These are phyloP conservation scores for Ustilago esculenta DNA, from an alignment of 1,284 basidiomycete genomes.

Conservation along the genomic window DNA sequence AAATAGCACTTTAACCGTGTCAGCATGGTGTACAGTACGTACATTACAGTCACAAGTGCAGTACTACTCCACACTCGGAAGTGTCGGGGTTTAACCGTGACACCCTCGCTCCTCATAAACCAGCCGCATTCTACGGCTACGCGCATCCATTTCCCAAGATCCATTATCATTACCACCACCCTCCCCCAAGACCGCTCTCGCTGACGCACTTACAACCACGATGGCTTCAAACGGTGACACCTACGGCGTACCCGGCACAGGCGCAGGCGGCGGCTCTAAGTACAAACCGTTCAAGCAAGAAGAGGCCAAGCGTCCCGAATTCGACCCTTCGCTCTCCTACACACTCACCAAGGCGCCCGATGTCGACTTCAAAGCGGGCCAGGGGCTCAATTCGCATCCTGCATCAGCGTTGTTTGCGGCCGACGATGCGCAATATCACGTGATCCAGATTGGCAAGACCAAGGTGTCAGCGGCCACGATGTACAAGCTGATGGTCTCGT, in stretches of 20 bases:
- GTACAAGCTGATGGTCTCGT: constrained; percentile 58
- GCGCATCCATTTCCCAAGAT: no score
- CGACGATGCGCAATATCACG: constrained; percentile 38
- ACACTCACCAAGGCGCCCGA: constrained; percentile 38
- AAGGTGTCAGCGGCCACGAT: constrained; percentile 34
- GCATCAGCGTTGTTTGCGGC: constrained; percentile 14
- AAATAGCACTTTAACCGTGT: no score
- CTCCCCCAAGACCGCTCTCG: neutral
- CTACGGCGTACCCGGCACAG: constrained; percentile 40
- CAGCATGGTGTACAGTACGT: no score
- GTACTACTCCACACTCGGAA: constrained; percentile 14
- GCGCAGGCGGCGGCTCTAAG: constrained; percentile 37
- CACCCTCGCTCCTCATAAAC: neutral
- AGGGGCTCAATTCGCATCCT: constrained; percentile 51
- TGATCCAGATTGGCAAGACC: constrained; percentile 52
- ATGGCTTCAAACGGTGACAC: constrained; percentile 16
- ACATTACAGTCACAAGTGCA: neutral
- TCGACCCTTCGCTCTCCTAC: constrained; percentile 37
- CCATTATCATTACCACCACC: neutral
- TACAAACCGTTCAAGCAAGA: constrained; percentile 47
- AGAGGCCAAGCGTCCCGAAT: constrained; percentile 28
- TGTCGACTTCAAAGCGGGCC: constrained; percentile 41
- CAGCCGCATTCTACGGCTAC: no score
- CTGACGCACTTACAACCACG: no score
- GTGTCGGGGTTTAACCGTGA: constrained; percentile 16